These are phyloP conservation scores for Lachnellula willkommii DNA, from an alignment of 2,329 filamentous ascomycete species.

Conservation along the genomic window DNA sequence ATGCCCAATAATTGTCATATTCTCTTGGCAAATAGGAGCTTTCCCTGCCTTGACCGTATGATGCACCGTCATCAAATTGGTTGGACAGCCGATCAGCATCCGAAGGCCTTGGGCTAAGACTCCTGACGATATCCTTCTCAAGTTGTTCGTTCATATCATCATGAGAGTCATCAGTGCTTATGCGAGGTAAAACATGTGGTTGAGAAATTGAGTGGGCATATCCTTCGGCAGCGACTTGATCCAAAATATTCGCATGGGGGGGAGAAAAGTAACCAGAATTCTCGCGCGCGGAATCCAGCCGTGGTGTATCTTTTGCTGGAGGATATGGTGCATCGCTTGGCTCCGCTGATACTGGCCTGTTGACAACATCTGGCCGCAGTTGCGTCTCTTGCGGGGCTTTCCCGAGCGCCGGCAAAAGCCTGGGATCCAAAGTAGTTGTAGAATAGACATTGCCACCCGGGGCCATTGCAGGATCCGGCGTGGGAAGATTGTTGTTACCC, in stretches of 20 bases:
- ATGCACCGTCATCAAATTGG: constrained; percentile 15
- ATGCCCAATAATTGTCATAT: constrained; percentile 63
- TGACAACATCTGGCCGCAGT: constrained; percentile 18
- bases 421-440: constrained; percentile 21
- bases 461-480: constrained; percentile 21
- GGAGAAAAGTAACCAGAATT: constrained; percentile 14
- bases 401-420: constrained; percentile 19
- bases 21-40: constrained; percentile 61
- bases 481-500: constrained; percentile 14
- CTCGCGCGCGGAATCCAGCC: neutral
- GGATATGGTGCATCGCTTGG: constrained; percentile 41
- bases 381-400: constrained; percentile 20
- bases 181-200: constrained; percentile 15
- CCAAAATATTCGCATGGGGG: constrained; percentile 1
- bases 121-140: constrained; percentile 69
- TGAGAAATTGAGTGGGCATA: constrained; percentile 3
- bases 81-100: constrained; percentile 11
- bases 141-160: constrained; percentile 64
- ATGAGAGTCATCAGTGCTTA: constrained; percentile 16
- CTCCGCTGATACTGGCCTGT: constrained; percentile 30
- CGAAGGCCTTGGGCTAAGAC: constrained; percentile 49
- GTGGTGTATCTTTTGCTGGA: constrained; percentile 39
- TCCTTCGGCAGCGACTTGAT: constrained; percentile 6
- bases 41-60: constrained; percentile 36
- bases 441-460: constrained; percentile 23